Evolutionary conservation across 2,329 filamentous ascomycete species (phyloP).

Genomic region (Nectriaceae sp.): DNA sequence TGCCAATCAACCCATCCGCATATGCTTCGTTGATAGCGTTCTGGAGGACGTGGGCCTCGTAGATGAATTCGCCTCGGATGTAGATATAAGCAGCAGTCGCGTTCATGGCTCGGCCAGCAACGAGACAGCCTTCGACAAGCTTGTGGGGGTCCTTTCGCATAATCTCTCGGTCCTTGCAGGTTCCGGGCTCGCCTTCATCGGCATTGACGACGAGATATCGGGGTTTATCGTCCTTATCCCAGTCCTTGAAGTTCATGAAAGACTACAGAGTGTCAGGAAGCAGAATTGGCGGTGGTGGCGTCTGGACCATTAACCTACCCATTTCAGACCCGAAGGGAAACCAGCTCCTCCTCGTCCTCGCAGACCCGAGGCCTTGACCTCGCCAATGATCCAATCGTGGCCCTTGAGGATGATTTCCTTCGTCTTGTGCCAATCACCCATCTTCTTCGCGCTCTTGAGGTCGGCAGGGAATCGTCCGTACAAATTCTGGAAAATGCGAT

Average conservation of each 20-base stretch:
- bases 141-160: slow-evolving; percentile 99
- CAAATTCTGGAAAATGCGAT: slow-evolving; percentile 98
- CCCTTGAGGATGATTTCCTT: slow-evolving; percentile 98
- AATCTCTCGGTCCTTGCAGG: slow-evolving; percentile 99
- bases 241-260: slow-evolving; percentile 99
- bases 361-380: slow-evolving; percentile 95
- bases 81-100: slow-evolving; percentile 98
- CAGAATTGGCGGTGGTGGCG: slow-evolving; percentile 20
- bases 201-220: slow-evolving; percentile 98
- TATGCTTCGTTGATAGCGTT: slow-evolving; percentile 98
- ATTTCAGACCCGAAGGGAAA: slow-evolving; percentile 98
- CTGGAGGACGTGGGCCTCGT: slow-evolving; percentile 92
- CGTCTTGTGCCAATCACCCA: slow-evolving; percentile 99
- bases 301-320: slow-evolving; percentile 63
- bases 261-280: slow-evolving; percentile 58
- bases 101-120: slow-evolving; percentile 98
- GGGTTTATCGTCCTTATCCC: slow-evolving; percentile 96
- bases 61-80: slow-evolving; percentile 97
- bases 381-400: slow-evolving; percentile 97
- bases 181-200: slow-evolving; percentile 97
- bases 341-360: slow-evolving; percentile 95
- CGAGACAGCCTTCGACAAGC: slow-evolving; percentile 93
- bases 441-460: slow-evolving; percentile 92
- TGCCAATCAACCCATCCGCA: slow-evolving; percentile 89
- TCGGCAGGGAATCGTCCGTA: slow-evolving; percentile 92